phyloP scores from a whole-genome alignment of 768 basidiomycete species.

The Saitozyma sp. region DNA sequence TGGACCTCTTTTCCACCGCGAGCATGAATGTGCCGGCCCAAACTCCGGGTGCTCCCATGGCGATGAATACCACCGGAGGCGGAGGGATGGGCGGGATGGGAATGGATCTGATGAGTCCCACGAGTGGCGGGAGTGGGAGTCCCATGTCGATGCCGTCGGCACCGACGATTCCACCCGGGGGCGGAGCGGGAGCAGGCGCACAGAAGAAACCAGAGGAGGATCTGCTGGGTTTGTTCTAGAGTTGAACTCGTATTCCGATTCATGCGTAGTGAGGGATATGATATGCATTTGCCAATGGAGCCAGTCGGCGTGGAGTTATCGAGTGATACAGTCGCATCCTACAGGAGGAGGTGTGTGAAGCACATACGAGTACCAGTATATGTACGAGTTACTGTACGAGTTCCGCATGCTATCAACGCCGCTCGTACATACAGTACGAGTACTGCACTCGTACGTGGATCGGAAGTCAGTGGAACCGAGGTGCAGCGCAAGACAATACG shows the following conservation, averaged over 20 bases:
- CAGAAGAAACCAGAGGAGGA: conserved; percentile 55
- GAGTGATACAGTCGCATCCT: no score
- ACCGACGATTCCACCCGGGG: background rate
- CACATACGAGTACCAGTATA: no score
- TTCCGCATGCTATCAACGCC: no score
- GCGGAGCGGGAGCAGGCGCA: conserved; percentile 3
- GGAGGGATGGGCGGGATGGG: conserved; percentile 1
- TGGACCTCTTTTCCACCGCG: conserved; percentile 77
- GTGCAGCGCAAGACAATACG: no score
- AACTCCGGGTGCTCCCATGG: conserved; percentile 12
- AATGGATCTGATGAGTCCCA: conserved; percentile 31
- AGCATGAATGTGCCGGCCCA: conserved; percentile 35
- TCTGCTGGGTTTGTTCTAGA: conserved; percentile 61
- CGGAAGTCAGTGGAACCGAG: no score
- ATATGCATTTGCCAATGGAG: no score
- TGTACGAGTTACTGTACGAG: no score
- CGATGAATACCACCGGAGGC: conserved; percentile 3
- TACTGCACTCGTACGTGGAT: no score
- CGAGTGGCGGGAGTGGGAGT: conserved; percentile 53
- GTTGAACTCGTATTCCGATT: background rate
- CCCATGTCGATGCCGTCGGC: conserved; percentile 46
- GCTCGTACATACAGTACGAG: no score
- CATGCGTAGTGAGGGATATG: no score
- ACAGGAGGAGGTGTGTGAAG: no score
- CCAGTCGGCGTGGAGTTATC: no score